A percentile compares a stretch with the other conserved stretches of the same genome.
phyloP scores from a whole-genome alignment of 1,284 basidiomycete genomes.

The Rhizoctonia solani region DNA sequence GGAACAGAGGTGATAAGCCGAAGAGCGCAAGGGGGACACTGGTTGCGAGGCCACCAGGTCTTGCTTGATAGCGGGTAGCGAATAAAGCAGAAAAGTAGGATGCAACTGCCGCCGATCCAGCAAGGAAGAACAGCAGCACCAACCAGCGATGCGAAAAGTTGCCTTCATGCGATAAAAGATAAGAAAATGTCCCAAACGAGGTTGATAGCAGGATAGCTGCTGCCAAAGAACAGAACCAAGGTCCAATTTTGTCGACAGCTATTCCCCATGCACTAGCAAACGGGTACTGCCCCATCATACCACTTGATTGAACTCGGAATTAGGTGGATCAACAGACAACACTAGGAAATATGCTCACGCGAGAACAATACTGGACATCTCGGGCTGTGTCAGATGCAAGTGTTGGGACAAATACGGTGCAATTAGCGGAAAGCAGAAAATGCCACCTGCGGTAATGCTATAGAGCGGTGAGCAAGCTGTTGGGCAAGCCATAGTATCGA shows the following conservation, averaged over 20 bases:
- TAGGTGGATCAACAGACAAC: conserved; percentile 11
- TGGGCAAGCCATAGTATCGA: not conserved
- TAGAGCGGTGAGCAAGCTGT: not conserved
- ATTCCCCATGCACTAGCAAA: conserved; percentile 62
- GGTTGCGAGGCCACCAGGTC: conserved; percentile 52
- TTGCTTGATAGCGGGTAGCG: not conserved
- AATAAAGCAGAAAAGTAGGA: conserved; percentile 56
- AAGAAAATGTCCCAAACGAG: conserved; percentile 65
- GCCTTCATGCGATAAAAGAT: conserved; percentile 55
- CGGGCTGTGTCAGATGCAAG: conserved; percentile 68
- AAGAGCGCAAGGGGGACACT: conserved; percentile 71
- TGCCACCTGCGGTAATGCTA: conserved; percentile 70
- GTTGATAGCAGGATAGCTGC: conserved; percentile 60
- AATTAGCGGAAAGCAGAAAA: conserved; percentile 75
- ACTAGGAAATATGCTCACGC: conserved; percentile 50
- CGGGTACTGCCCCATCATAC: conserved; percentile 71
- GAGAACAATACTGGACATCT: conserved; percentile 74
- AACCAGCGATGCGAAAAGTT: conserved; percentile 48
- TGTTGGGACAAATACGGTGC: conserved; percentile 62
- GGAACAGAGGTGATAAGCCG: conserved; percentile 72
- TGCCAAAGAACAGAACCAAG: conserved; percentile 65
- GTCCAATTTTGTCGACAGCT: conserved; percentile 60
- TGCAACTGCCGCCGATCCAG: conserved; percentile 67
- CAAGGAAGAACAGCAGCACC: conserved; percentile 61
- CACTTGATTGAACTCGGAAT: conserved; percentile 50